Conservation (phyloP, 140 eudicot species). For the Oenanthe javanica region DNA sequence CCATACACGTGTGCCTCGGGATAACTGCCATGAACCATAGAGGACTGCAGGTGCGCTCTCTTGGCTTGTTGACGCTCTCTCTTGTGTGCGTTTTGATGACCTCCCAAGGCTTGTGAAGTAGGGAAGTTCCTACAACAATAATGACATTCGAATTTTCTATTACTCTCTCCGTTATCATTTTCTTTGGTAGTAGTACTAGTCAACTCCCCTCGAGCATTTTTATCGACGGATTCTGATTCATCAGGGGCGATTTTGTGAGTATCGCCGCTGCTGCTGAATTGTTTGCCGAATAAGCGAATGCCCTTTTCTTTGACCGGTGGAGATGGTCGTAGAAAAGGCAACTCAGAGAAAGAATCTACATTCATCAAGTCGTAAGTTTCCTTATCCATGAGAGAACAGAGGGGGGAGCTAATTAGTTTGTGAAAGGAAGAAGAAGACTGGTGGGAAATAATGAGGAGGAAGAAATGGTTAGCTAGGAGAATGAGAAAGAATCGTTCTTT, state of each 20-base stretch:
- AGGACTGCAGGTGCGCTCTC: slow-evolving; percentile 67
- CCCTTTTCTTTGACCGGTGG: slow-evolving; percentile 37
- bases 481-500: slow-evolving; percentile 16
- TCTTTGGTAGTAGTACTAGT: slow-evolving; percentile 9
- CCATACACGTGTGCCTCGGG: slow-evolving; percentile 50
- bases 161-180: slow-evolving; percentile 25
- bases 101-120: slow-evolving; percentile 95
- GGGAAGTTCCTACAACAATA: slow-evolving; percentile 97
- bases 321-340: slow-evolving; percentile 85
- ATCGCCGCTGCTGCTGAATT: slow-evolving; percentile 35
- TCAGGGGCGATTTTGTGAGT: slow-evolving; percentile 9
- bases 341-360: slow-evolving; percentile 90
- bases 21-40: slow-evolving; percentile 42
- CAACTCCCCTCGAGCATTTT: slow-evolving; percentile 7
- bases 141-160: slow-evolving; percentile 86
- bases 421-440: not conserved
- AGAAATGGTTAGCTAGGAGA: not conserved
- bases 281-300: slow-evolving; percentile 87
- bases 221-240: slow-evolving; percentile 21
- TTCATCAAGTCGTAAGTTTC: slow-evolving; percentile 89
- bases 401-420: not conserved
- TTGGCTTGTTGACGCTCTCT: slow-evolving; percentile 94
- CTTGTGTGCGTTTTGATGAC: slow-evolving; percentile 98
- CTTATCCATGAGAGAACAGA: slow-evolving; percentile 40
- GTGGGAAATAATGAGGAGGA: slow-evolving; percentile 3